These are phyloP conservation scores for Delitschia confertaspora DNA, from an alignment of 495 filamentous ascomycete species.

Conservation along the genomic window DNA sequence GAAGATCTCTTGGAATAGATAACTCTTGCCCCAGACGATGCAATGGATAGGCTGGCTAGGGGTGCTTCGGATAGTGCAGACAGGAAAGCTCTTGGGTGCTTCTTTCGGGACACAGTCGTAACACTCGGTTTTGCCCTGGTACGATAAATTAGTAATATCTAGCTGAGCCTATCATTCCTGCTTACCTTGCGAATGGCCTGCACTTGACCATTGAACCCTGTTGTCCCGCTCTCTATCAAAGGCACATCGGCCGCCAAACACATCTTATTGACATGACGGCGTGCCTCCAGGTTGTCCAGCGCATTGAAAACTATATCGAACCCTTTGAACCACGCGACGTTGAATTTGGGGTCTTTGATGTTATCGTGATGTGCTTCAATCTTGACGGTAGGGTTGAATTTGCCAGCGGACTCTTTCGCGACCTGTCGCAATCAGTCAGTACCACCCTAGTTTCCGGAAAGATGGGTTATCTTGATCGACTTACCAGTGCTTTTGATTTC, in stretches of 20 bases:
- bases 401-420: conserved; percentile 83
- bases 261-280: conserved; percentile 96
- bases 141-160: conserved; percentile 15
- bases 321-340: conserved; percentile 74
- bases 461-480: conserved; percentile 21
- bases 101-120: conserved; percentile 91
- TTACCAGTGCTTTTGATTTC: conserved; percentile 87
- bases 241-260: conserved; percentile 86
- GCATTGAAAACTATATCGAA: conserved; percentile 94
- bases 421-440: conserved; percentile 49
- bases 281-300: conserved; percentile 88
- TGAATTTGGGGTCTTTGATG: conserved; percentile 89
- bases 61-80: conserved; percentile 94
- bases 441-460: neutral
- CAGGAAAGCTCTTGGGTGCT: conserved; percentile 79
- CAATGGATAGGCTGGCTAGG: conserved; percentile 95
- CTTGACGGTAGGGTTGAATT: conserved; percentile 83
- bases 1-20: conserved; percentile 88
- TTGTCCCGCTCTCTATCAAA: conserved; percentile 93
- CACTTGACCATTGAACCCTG: conserved; percentile 95
- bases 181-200: conserved; percentile 82
- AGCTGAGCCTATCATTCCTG: neutral
- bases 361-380: conserved; percentile 89
- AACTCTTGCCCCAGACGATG: conserved; percentile 99
- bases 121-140: conserved; percentile 77